Evolutionary conservation across 257 asterid species (phyloP).

Genomic region (Forsythia viridissima): DNA sequence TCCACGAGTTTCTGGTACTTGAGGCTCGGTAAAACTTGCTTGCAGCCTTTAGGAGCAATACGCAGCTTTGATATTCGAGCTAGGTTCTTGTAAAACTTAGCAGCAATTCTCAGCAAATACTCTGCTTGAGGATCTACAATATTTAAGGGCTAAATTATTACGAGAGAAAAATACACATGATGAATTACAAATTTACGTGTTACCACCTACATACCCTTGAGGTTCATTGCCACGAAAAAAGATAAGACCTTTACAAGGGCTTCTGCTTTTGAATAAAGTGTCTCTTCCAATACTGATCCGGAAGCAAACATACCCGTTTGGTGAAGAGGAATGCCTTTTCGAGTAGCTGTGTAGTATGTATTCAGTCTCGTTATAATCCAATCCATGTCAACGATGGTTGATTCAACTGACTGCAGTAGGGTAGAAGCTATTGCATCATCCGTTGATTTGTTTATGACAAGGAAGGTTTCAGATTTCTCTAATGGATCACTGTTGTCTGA

Average conservation of each 20-base stretch:
- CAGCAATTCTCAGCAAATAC: constrained; percentile 57
- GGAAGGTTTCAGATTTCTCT: constrained; percentile 54
- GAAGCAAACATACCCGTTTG: constrained; percentile 43
- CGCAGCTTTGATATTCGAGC: constrained; percentile 70
- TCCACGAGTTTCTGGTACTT: constrained; percentile 78
- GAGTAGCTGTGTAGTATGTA: constrained; percentile 44
- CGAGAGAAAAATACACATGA: background rate
- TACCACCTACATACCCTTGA: constrained; percentile 52
- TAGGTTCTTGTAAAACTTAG: constrained; percentile 71
- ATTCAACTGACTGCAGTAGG: constrained; percentile 59
- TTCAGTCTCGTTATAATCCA: constrained; percentile 60
- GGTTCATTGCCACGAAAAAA: constrained; percentile 64
- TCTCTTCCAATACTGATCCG: constrained; percentile 59
- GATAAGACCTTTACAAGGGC: constrained; percentile 66
- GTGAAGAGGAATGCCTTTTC: constrained; percentile 46
- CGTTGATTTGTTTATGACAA: constrained; percentile 60
- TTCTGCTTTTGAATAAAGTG: constrained; percentile 63
- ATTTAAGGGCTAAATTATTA: constrained; percentile 16
- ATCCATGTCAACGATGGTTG: constrained; percentile 57
- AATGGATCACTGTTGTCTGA: constrained; percentile 44
- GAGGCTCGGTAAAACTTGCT: constrained; percentile 63
- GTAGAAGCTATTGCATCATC: constrained; percentile 58
- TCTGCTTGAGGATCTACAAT: constrained; percentile 81
- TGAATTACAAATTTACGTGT: constrained; percentile 5
- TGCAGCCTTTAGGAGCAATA: constrained; percentile 67